phyloP scores from a whole-genome alignment of 129 eudicot genomes.

The carrot (Daucus carota) region DNA sequence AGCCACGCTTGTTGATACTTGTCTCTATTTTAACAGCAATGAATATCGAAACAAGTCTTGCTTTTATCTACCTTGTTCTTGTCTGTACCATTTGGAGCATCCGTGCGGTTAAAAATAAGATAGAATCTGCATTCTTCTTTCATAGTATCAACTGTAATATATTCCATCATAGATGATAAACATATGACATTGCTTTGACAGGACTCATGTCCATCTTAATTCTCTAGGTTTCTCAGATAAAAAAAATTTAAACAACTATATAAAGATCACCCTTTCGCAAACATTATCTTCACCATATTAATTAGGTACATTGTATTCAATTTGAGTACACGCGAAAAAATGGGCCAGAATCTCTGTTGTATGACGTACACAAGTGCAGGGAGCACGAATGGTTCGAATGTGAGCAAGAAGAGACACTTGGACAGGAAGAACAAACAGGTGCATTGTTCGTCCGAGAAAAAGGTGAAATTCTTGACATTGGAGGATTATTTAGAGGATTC shows the following conservation, averaged over 20 bases:
- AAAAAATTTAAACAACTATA: too few species aligned
- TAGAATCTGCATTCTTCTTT: not conserved
- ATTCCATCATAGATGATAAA: not conserved
- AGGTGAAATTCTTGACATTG: constrained; percentile 5
- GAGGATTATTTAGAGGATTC: constrained; percentile 15
- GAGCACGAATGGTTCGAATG: not conserved
- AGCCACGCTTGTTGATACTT: not conserved
- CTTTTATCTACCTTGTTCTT: not conserved
- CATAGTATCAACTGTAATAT: not conserved
- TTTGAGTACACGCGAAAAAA: not conserved
- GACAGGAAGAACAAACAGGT: not conserved
- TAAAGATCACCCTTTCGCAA: too few species aligned
- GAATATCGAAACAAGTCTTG: not conserved
- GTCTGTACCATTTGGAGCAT: not conserved
- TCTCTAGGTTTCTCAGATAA: constrained; percentile 1
- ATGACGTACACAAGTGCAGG: constrained; percentile 8
- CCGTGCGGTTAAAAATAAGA: not conserved
- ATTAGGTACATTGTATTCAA: not conserved
- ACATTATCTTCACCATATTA: too few species aligned
- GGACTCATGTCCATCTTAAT: not conserved
- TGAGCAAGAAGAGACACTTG: not conserved
- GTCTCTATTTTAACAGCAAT: not conserved
- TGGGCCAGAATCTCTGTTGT: constrained; percentile 31
- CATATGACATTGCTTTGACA: not conserved
- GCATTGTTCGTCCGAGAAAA: not conserved